These are phyloP conservation scores for Detonula confervacea DNA, from an alignment of 352 stramenopile species.

Conservation along the genomic window DNA sequence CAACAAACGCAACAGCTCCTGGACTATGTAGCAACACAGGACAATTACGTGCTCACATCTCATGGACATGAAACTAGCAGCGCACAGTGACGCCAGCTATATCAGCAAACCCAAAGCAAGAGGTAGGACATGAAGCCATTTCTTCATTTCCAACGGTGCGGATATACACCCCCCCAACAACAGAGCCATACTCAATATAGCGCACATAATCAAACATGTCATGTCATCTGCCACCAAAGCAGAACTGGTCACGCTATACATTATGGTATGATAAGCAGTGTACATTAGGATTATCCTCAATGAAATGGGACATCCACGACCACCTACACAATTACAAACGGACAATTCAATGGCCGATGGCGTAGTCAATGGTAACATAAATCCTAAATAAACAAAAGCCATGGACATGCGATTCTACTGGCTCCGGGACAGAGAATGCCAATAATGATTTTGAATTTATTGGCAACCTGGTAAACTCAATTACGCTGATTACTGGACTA, in stretches of 20 bases:
- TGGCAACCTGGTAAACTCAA: not conserved
- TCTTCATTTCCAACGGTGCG: slow-evolving; percentile 20
- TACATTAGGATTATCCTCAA: slow-evolving; percentile 16
- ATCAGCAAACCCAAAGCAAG: slow-evolving; percentile 27
- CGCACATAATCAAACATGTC: slow-evolving; percentile 9
- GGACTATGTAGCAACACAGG: slow-evolving; percentile 39
- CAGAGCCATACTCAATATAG: slow-evolving; percentile 4
- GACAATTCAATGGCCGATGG: slow-evolving; percentile 9
- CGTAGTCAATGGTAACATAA: not conserved
- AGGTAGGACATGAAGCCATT: slow-evolving; percentile 25
- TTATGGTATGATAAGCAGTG: slow-evolving; percentile 5
- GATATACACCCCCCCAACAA: slow-evolving; percentile 9
- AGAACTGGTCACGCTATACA: not conserved
- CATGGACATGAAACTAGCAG: slow-evolving; percentile 37
- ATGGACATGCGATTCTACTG: not conserved
- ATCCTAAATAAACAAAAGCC: not conserved
- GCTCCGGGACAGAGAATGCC: not conserved
- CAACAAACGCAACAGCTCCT: not conserved
- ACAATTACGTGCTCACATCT: slow-evolving; percentile 34
- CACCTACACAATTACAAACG: not conserved
- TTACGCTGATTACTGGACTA: too few species aligned
- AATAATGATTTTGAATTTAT: not conserved
- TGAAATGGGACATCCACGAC: slow-evolving; percentile 17
- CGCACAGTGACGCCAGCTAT: slow-evolving; percentile 44
- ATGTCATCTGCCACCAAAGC: slow-evolving; percentile 12